These are phyloP conservation scores for Metahyphopichia silvanorum DNA, from an alignment of 805 yeast species.

Conservation along the genomic window DNA sequence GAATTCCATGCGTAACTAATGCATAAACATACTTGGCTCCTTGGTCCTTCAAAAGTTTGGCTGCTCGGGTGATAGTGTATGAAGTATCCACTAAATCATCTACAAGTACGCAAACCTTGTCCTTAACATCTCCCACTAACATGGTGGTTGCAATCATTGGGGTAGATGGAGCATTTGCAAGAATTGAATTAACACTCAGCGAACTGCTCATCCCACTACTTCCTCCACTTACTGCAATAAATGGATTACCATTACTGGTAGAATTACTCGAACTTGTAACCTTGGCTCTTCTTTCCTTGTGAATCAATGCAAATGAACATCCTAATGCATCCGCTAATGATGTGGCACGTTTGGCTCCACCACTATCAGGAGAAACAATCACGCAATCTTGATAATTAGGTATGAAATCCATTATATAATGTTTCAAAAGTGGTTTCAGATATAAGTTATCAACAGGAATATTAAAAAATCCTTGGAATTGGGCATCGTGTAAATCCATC, in stretches of 20 bases:
- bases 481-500: constrained; percentile 97
- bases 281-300: constrained; percentile 77
- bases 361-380: constrained; percentile 96
- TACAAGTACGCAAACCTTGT: constrained; percentile 80
- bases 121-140: constrained; percentile 93
- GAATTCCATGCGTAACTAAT: constrained; percentile 86
- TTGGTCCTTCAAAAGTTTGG: constrained; percentile 84
- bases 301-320: constrained; percentile 89
- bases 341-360: constrained; percentile 98
- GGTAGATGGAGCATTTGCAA: constrained; percentile 10
- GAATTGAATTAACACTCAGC: constrained; percentile 9
- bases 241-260: constrained; percentile 13
- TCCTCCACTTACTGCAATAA: constrained; percentile 9
- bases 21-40: constrained; percentile 89
- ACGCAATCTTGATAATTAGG: constrained; percentile 84
- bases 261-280: constrained; percentile 31
- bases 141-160: constrained; percentile 80
- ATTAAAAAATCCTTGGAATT: constrained; percentile 95
- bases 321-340: constrained; percentile 88
- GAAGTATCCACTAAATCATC: constrained; percentile 96
- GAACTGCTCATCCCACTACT: constrained; percentile 18
- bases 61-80: constrained; percentile 88
- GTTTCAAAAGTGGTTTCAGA: constrained; percentile 82
- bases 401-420: constrained; percentile 73
- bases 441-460: constrained; percentile 94